These are phyloP conservation scores for Leccinum pellstonianum DNA, from an alignment of 768 basidiomycete species.

Conservation along the genomic window DNA sequence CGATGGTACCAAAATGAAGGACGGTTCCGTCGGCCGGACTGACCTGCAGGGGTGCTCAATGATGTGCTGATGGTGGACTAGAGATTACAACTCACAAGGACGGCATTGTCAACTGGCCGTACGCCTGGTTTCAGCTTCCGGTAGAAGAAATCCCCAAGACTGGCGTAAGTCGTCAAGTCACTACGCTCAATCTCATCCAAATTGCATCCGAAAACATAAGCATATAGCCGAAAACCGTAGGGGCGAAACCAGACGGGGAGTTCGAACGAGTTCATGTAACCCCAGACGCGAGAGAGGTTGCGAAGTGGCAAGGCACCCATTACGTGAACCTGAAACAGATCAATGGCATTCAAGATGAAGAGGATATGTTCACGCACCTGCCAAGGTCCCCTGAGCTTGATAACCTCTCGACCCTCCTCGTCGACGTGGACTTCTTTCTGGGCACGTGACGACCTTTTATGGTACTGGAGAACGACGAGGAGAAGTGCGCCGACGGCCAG, in stretches of 20 bases:
- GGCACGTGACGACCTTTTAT: conserved; percentile 51
- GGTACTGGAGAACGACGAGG: conserved; percentile 74
- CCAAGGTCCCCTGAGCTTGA: conserved; percentile 88
- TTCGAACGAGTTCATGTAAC: conserved; percentile 89
- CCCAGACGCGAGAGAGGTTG: conserved; percentile 96
- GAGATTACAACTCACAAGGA: conserved; percentile 51
- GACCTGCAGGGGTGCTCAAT: conserved; percentile 47
- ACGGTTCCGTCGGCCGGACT: conserved; percentile 94
- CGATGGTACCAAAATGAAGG: conserved; percentile 88
- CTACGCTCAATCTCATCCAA: conserved; percentile 82
- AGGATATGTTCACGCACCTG: conserved; percentile 52
- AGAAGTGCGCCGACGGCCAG: conserved; percentile 88
- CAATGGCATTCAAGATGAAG: background rate
- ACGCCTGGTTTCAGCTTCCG: conserved; percentile 77
- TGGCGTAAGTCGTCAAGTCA: conserved; percentile 77
- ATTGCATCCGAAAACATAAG: conserved; percentile 90
- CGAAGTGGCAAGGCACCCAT: conserved; percentile 92
- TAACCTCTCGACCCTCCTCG: conserved; percentile 78
- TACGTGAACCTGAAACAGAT: conserved; percentile 75
- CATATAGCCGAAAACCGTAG: conserved; percentile 81
- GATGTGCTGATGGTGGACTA: background rate
- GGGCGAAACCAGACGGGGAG: conserved; percentile 96
- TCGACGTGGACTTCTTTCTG: conserved; percentile 71
- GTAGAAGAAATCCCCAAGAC: conserved; percentile 96
- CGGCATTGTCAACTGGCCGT: conserved; percentile 74